Evolutionary conservation across 2,329 filamentous ascomycete species (phyloP), one percentile per base, ranked within the genome.

Genomic region (Aspergillus felis): DNA sequence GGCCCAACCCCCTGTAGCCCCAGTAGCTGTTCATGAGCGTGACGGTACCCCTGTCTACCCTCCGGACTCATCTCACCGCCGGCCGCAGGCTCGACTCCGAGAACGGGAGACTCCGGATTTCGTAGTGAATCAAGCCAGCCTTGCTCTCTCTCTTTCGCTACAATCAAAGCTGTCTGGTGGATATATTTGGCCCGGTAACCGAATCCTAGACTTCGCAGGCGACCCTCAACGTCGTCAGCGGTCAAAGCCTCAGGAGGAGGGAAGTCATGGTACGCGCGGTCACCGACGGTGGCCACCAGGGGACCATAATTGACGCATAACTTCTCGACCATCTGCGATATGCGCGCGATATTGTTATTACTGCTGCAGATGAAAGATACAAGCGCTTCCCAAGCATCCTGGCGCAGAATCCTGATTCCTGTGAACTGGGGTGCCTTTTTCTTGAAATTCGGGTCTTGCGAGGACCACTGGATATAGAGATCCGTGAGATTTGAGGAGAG

Each of bases 341-440:
- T 99, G 42, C 94, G 86, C 2, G 87, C 84, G 59, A 99, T 99
- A 71, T 99, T 97, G 77, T 99, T 99, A 76, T 99, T 99, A 76
- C 92, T 96, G 75, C 92, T 97, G 81, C 94, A 99, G 62, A 99
- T 99, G 75, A 99, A 99, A 56, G 89, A 88, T 25, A 99, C 81
- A 24, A 99, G 80, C 0, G 94, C 87, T 74, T 99, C 94, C 94
- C 95, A 99, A 1, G 93, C 87, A 78, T 97, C 92, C 77, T 99
- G 94, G 66, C 88, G 90, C 48, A 99, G 78, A 63, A 99, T 97
- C 24, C 94, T 87, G 56, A 99, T 89, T 12, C 95, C 94, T 0
- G 88, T 88, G 72, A 99, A 99, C 56, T 88, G 87, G 0, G 90
- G 88, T 0, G 94, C 93, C 64, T 90, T 91, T 69, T 87, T 89